Base-by-base conservation (phyloP, 1,139 yeast species). In the Dujonia santamariae region DNA sequence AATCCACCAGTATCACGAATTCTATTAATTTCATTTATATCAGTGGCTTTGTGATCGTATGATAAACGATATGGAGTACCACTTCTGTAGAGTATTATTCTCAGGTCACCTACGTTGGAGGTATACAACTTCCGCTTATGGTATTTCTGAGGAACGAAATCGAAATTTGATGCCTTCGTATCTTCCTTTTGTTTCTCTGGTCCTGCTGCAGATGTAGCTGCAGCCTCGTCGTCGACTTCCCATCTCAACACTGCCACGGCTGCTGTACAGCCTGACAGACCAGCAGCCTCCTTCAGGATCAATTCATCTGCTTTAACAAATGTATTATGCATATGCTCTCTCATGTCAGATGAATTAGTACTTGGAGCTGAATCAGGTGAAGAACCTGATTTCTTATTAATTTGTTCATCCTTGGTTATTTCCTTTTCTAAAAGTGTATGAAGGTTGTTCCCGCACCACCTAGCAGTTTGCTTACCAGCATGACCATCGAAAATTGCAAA, bases 401-500 rank as follows among this genome's bases (percentile, higher is more conserved):
- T 6, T 15, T 37, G 30, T 32, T 8, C 35, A 28, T 5, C 38
- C 35, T 28, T 45, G 44, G 14, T 36, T 14, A 85, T 72, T 42
- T 72, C 76, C 30, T 67, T 68, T 39, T 77, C 85, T 34, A 85
- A 56, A 33, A 81, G 54, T n/a, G 69, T 57, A 56, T 92, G 97
- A 41, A 92, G 61, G 48, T 85, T 78, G 43, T 87, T 82, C 0
- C 97, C 95, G 62, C 97, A 88, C 95, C 96, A 92, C 47, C 94
- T 79, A 2, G 98, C 96, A 7, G 95, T 83, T 45, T 80, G 87
- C 41, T 81, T 78, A 13, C 99, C 99, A 3, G 97, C 98, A 61
- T 92, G 99, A 11, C 99, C 99, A 59, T 92, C 99, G 59, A 88
- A 92, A 4, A 92, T 75, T 12, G 95, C 98, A 71, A 92, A 90